Evolutionary conservation across 805 yeast genomes (phyloP), one percentile per base, ranked within the genome.

Genomic region (Saturnispora sanitii): DNA sequence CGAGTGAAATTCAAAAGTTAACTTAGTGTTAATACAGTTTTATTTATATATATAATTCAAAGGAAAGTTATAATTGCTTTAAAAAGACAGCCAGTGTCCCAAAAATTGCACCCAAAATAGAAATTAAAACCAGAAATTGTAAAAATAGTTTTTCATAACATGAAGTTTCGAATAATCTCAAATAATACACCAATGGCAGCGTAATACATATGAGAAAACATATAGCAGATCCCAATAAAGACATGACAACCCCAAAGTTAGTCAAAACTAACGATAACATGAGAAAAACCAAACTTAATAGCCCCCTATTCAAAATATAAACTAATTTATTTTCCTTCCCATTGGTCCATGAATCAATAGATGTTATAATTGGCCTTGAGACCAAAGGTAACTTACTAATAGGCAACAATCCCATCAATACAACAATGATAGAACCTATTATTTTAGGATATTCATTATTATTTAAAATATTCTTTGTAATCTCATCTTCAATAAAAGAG

Each of bases 381-480:
- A 79, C 80, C 31, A 86, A 67, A 1, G 96, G 95, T 1, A 86
- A 71, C 53, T 87, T 87, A 2, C 95, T 84, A 23, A 86, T 58
- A 1, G 96, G 95, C 19, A 87, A 73, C 6, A 85, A 49, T n/a
- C 94, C 82, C 71, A 86, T 81, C 31, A 82, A 62, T 0, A 71
- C 68, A 35, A 87, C 78, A 34, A 87, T 66, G 20, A 71, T 41
- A 1, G 68, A 68, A 34, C 67, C 62, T 5, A 68, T 58, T 68
- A 70, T 69, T 2, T 44, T 9, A 0, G 79, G 79, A 48, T 71
- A 73, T 3, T 74, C 71, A 12, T 67, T 59, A 29, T 63, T 55
- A 8, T 48, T 44, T 37, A 74, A 52, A 22, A 75, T 55, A 43
- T 67, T 71, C 49, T 67, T 69, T 15, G 78, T 71, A 31, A 74